Evolutionary conservation across 108 stramenopile species (phyloP), one percentile per base, ranked within the genome.

Genomic region (Cyclostephanos invisitatus): DNA sequence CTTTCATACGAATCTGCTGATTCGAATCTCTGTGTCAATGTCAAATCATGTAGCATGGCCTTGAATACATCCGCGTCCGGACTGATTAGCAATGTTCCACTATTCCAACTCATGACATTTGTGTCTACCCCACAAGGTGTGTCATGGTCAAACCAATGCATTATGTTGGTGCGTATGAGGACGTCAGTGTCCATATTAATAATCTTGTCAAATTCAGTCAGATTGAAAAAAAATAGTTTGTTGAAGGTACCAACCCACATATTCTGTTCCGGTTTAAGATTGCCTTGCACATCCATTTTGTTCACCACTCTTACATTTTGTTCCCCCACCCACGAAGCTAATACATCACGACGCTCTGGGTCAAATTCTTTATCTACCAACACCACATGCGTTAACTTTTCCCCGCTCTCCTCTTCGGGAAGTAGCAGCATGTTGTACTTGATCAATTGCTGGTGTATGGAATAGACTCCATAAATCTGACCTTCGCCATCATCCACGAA

Each of bases 171-270:
- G n/a, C 74, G 51, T 20, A 75, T 59, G 37, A 75, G 67, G 59
- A 75, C 50, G 36, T 75, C 74, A 20, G 47, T 32, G 29, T 75
- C 74, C 44, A 69, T 47, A 0, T 60, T 37, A 22, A 75, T 68
- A 10, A 75, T 10, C 67, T 75, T 75, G 15, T 75, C 74, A 44
- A 67, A 75, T 32, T 75, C 74, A 8, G 74, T 75, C 57, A 75
- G 42, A 68, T 75, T 75, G 38, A 68, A 75, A 18, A 68, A n/a
- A 1, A 7, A 75, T 24, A 75, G 53, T 48, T 75, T 75, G 67
- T 68, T 58, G 67, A 75, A 75, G 40, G 29, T 17, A 10, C 57
- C 67, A 8, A 32, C 4, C 74, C 74, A 75, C 56, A 75, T 7
- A 4, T 38, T 38, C 7, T 20, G 21, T 2, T 61, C 58, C 14